phyloP scores from a whole-genome alignment of 305 asterid species.

The Fraxinus nigra region DNA sequence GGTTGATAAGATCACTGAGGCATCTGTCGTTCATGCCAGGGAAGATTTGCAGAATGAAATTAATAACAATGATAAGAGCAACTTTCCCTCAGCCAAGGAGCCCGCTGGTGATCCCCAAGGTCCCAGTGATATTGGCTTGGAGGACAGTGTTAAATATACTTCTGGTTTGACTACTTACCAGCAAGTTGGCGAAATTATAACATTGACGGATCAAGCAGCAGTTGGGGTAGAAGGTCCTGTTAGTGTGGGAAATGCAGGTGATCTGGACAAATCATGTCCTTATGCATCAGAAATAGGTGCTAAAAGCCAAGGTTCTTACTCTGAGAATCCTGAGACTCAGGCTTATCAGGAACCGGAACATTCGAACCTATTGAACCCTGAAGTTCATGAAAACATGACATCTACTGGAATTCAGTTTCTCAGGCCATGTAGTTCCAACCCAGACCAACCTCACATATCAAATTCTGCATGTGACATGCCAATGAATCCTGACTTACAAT shows the following conservation, averaged over 20 bases:
- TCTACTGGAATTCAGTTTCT: slow-evolving; percentile 35
- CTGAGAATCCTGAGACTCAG: slow-evolving; percentile 27
- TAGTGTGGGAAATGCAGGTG: slow-evolving; percentile 20
- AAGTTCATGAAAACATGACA: slow-evolving; percentile 31
- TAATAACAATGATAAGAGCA: slow-evolving; percentile 25
- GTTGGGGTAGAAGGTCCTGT: slow-evolving; percentile 27
- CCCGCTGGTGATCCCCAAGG: slow-evolving; percentile 27
- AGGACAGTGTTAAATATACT: slow-evolving; percentile 32
- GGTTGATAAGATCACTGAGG: slow-evolving; percentile 31
- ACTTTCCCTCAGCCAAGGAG: slow-evolving; percentile 27
- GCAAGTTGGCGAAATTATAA: slow-evolving; percentile 33
- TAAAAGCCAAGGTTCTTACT: slow-evolving; percentile 35
- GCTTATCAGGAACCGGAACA: slow-evolving; percentile 30
- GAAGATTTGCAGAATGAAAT: slow-evolving; percentile 36
- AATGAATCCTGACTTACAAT: slow-evolving; percentile 32
- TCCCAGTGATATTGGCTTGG: slow-evolving; percentile 32
- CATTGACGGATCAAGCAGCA: slow-evolving; percentile 31
- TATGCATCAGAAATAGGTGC: slow-evolving; percentile 32
- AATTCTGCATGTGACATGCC: slow-evolving; percentile 29
- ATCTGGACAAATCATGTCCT: slow-evolving; percentile 33
- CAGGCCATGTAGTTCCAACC: slow-evolving; percentile 49
- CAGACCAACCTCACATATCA: slow-evolving; percentile 36
- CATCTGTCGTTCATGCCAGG: slow-evolving; percentile 32
- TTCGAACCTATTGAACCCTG: slow-evolving; percentile 25
- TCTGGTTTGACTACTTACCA: slow-evolving; percentile 34